phyloP scores from a whole-genome alignment of 1,284 basidiomycete genomes.

The Sphagnurus paluster region DNA sequence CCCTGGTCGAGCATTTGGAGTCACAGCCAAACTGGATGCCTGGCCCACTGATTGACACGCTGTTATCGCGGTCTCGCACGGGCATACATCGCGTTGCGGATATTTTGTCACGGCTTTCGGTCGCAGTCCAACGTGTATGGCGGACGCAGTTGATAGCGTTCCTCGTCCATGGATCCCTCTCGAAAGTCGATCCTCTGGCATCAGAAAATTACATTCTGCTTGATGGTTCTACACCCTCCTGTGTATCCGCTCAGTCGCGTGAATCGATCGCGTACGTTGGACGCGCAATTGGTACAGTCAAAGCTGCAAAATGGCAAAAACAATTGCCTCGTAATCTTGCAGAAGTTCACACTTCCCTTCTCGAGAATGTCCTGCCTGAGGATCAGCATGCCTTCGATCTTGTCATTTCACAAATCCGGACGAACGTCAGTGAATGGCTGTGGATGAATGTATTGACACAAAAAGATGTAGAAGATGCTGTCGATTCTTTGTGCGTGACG shows the following conservation, averaged over 20 bases:
- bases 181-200: conserved; percentile 56
- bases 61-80: conserved; percentile 67
- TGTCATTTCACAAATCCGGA: conserved; percentile 69
- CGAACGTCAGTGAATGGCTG: conserved; percentile 84
- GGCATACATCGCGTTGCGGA: conserved; percentile 74
- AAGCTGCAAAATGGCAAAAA: conserved; percentile 74
- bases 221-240: conserved; percentile 71
- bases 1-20: conserved; percentile 63
- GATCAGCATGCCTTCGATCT: conserved; percentile 76
- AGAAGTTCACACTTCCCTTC: conserved; percentile 59
- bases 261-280: conserved; percentile 88
- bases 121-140: conserved; percentile 80
- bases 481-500: conserved; percentile 37
- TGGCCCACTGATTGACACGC: conserved; percentile 75
- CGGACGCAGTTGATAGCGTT: conserved; percentile 75
- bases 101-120: conserved; percentile 66
- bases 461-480: conserved; percentile 69
- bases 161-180: conserved; percentile 73
- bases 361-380: conserved; percentile 70
- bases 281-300: conserved; percentile 82
- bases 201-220: conserved; percentile 55
- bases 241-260: conserved; percentile 66
- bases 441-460: conserved; percentile 88
- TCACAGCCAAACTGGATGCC: conserved; percentile 60
- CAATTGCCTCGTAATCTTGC: conserved; percentile 70